These are phyloP conservation scores for Theobroma cacao DNA, from an alignment of 345 rosid genomes.

Conservation along the genomic window DNA sequence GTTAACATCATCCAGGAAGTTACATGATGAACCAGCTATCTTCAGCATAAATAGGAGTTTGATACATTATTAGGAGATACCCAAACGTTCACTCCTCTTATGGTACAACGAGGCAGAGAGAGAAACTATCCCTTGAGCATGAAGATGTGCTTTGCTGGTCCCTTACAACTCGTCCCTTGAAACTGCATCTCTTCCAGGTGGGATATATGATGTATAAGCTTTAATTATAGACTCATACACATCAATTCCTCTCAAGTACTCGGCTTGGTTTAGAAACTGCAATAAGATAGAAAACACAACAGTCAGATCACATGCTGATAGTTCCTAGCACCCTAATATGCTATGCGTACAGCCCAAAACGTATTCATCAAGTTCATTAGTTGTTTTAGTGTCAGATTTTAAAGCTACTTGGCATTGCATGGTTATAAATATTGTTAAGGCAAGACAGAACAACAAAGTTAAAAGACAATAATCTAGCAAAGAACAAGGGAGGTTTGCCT, in stretches of 20 bases:
- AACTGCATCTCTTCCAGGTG: constrained; percentile 24
- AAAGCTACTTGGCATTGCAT: not conserved
- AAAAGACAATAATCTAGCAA: not conserved
- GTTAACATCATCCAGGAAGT: not conserved
- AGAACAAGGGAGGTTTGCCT: not conserved
- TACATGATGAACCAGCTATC: not conserved
- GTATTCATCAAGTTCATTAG: not conserved
- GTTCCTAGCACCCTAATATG: not conserved
- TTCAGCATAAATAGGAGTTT: not conserved
- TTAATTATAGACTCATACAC: constrained; percentile 70
- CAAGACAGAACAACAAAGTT: not conserved
- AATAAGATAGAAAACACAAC: constrained; percentile 15
- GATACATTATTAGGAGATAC: not conserved
- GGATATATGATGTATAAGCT: constrained; percentile 52
- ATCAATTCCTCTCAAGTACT: constrained; percentile 82
- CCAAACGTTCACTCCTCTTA: not conserved
- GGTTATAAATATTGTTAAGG: not conserved
- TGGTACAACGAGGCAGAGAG: not conserved
- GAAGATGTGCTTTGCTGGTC: not conserved
- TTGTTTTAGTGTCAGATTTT: not conserved
- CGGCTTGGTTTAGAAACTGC: constrained; percentile 77
- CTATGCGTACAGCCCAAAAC: not conserved
- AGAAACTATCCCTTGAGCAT: not conserved
- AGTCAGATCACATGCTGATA: constrained; percentile 6
- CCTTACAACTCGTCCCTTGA: constrained; percentile 67